Conservation (phyloP, 129 eudicot genomes). For the Saussurea involucrata region DNA sequence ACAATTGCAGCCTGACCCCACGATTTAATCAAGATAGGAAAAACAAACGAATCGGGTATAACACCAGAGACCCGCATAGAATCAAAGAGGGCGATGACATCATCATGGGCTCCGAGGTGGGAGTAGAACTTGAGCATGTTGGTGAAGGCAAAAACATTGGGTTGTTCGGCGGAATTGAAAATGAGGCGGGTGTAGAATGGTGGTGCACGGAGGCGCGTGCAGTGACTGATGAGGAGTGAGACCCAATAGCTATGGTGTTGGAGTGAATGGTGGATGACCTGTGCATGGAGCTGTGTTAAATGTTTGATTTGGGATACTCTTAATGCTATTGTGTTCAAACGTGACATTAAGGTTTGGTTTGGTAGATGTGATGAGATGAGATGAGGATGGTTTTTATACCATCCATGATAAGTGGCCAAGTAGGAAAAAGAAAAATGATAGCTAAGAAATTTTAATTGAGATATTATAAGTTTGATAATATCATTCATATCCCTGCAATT, state of each 20-base stretch:
- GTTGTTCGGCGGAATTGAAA: slow-evolving; percentile 43
- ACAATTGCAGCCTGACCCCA: slow-evolving; percentile 39
- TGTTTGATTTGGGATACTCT: slow-evolving; percentile 31
- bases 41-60: slow-evolving; percentile 56
- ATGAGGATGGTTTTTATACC: background rate
- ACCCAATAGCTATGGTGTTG: slow-evolving; percentile 45
- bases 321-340: slow-evolving; percentile 22
- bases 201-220: slow-evolving; percentile 75
- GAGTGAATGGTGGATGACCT: slow-evolving; percentile 45
- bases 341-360: slow-evolving; percentile 35
- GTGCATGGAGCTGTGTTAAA: slow-evolving; percentile 60
- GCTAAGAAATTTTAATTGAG: too few species aligned
- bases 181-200: slow-evolving; percentile 44
- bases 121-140: slow-evolving; percentile 66
- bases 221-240: slow-evolving; percentile 48
- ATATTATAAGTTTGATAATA: too few species aligned
- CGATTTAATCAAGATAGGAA: slow-evolving; percentile 62
- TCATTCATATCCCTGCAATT: too few species aligned
- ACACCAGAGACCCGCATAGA: slow-evolving; percentile 37
- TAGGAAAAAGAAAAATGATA: too few species aligned
- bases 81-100: slow-evolving; percentile 38
- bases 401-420: too few species aligned
- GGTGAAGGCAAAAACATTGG: slow-evolving; percentile 50
- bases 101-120: slow-evolving; percentile 34
- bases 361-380: background rate